Percentiles rank a stretch among this genome's conserved stretches.
These are phyloP conservation scores for Massarina eburnea DNA, from an alignment of 2,329 filamentous ascomycete genomes.

Conservation along the genomic window DNA sequence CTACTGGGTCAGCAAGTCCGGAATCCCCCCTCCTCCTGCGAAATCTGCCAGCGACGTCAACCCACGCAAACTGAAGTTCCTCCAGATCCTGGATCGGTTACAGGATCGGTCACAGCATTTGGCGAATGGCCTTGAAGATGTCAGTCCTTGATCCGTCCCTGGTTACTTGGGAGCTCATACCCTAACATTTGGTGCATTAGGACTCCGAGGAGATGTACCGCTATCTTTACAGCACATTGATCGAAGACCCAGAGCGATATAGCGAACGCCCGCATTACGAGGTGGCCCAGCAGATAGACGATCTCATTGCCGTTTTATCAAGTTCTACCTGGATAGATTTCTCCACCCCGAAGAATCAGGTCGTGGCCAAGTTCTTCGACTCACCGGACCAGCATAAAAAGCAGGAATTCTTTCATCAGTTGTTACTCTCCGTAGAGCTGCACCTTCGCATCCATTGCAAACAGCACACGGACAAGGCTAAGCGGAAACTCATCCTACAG, in stretches of 20 bases:
- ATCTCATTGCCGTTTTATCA: constrained; percentile 69
- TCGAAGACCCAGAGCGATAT: constrained; percentile 67
- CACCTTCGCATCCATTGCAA: constrained; percentile 68
- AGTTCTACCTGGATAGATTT: constrained; percentile 75
- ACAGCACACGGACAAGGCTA: constrained; percentile 63
- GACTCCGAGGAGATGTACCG: constrained; percentile 50
- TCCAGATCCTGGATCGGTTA: constrained; percentile 48
- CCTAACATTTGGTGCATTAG: constrained; percentile 41
- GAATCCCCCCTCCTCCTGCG: constrained; percentile 58
- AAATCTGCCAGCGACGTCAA: constrained; percentile 61
- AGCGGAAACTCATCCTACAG: constrained; percentile 64
- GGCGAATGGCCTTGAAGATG: constrained; percentile 47
- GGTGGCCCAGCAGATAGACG: constrained; percentile 71
- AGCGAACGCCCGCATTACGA: constrained; percentile 58
- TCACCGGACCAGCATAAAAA: constrained; percentile 60
- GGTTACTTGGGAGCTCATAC: constrained; percentile 16
- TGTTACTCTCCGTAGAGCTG: constrained; percentile 73
- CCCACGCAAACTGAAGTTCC: constrained; percentile 63
- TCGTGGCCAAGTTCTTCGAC: constrained; percentile 71
- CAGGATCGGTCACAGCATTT: constrained; percentile 44
- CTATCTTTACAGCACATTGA: constrained; percentile 67
- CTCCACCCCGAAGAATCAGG: constrained; percentile 68
- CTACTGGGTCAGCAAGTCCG: constrained; percentile 65
- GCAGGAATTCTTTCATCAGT: constrained; percentile 72
- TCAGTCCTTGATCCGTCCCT: constrained; percentile 30